Conservation (phyloP, 208 protist genomes). For the Angomonas ambiguus region DNA sequence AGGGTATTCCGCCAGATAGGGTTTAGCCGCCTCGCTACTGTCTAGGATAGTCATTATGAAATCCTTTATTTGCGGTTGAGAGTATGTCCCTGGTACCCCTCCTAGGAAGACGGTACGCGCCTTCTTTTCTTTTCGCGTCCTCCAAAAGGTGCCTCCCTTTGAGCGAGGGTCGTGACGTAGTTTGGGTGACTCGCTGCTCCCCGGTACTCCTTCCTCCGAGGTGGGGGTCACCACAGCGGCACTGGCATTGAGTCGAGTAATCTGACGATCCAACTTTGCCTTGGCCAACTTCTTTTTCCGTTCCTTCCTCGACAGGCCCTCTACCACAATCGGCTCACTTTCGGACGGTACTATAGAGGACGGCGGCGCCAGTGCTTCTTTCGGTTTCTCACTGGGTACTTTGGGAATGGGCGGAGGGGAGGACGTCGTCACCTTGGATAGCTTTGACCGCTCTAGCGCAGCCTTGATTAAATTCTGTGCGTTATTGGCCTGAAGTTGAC, state of each 20-base stretch:
- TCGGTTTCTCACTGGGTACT: not conserved
- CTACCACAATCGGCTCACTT: slow-evolving; percentile 2
- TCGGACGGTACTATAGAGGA: not conserved
- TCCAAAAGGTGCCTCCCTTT: slow-evolving; percentile 82
- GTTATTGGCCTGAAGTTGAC: not conserved
- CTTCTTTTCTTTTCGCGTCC: slow-evolving; percentile 66
- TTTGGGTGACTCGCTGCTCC: slow-evolving; percentile 4
- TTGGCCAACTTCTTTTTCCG: slow-evolving; percentile 45
- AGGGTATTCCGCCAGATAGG: slow-evolving; percentile 13
- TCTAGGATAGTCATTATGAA: slow-evolving; percentile 61
- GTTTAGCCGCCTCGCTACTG: slow-evolving; percentile 7
- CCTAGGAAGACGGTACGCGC: slow-evolving; percentile 83
- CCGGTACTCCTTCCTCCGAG: not conserved
- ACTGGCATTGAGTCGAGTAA: slow-evolving; percentile 11
- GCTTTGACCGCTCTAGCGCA: not conserved
- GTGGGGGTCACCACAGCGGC: not conserved
- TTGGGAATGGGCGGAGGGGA: not conserved
- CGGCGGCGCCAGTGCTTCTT: not conserved
- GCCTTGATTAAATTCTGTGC: not conserved
- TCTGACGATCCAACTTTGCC: slow-evolving; percentile 51
- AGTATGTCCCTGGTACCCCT: slow-evolving; percentile 58
- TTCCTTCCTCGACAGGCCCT: slow-evolving; percentile 60
- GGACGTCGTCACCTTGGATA: not conserved
- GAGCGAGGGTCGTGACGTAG: slow-evolving; percentile 82
- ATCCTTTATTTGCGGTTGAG: slow-evolving; percentile 44